Conservation (phyloP, 73 alveolate genomes). For the Diophrys appendiculata region DNA sequence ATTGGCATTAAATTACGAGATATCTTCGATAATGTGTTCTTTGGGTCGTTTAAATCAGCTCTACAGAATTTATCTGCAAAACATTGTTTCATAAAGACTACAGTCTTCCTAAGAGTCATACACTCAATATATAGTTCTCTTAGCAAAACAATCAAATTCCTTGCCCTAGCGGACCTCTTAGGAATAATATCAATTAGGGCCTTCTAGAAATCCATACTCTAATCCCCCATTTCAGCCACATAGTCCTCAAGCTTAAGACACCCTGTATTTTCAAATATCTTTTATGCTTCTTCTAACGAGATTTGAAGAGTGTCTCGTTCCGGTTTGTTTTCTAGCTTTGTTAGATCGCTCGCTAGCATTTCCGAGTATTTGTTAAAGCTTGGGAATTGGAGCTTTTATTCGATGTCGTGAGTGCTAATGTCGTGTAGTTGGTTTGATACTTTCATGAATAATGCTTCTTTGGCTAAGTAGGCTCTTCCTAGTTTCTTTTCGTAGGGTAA, state of each 20-base stretch:
- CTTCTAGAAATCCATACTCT: conserved; percentile 39
- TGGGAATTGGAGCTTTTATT: conserved; percentile 50
- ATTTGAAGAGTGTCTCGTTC: conserved; percentile 28
- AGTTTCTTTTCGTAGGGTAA: conserved; percentile 48
- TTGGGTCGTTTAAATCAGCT: conserved; percentile 41
- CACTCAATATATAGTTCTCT: conserved; percentile 64
- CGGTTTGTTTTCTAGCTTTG: conserved; percentile 16
- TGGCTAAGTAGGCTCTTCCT: conserved; percentile 20
- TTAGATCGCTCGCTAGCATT: conserved; percentile 40
- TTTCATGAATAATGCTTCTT: conserved; percentile 35
- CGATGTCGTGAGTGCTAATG: conserved; percentile 22
- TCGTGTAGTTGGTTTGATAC: conserved; percentile 29
- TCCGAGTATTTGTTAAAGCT: conserved; percentile 42
- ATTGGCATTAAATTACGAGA: conserved; percentile 40
- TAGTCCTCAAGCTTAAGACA: conserved; percentile 49
- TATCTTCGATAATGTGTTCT: conserved; percentile 47
- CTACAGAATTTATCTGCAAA: conserved; percentile 57
- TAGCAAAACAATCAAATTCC: conserved; percentile 26
- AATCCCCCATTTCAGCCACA: conserved; percentile 55
- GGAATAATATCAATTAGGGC: conserved; percentile 27
- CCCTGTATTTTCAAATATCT: conserved; percentile 46
- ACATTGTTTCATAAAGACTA: conserved; percentile 49
- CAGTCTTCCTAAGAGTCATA: conserved; percentile 58
- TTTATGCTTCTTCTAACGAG: conserved; percentile 34
- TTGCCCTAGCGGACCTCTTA: conserved; percentile 30